These are phyloP conservation scores for Auricularia heimuer DNA, from an alignment of 768 basidiomycete species.

Conservation along the genomic window DNA sequence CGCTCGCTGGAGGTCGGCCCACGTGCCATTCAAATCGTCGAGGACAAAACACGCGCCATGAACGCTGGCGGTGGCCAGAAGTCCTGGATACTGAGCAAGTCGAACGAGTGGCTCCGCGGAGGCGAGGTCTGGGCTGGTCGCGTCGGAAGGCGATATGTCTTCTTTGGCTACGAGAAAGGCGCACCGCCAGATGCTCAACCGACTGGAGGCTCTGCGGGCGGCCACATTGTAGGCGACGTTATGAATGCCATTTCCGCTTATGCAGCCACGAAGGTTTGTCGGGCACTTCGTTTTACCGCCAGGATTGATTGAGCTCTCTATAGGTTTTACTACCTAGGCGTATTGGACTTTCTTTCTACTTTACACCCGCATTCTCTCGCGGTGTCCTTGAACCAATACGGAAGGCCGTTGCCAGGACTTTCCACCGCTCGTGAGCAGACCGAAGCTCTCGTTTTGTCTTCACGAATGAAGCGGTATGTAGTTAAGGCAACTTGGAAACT, in stretches of 20 bases:
- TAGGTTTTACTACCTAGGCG: constrained; percentile 69
- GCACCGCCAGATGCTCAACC: constrained; percentile 2
- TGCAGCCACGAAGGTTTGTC: constrained; percentile 54
- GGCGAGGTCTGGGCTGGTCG: constrained; percentile 62
- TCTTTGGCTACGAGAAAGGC: constrained; percentile 67
- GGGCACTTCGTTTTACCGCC: constrained; percentile 46
- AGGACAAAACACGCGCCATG: constrained; percentile 8
- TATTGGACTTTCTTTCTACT: constrained; percentile 60
- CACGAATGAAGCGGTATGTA: too few species aligned
- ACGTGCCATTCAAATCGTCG: constrained; percentile 38
- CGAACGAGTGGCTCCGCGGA: constrained; percentile 59
- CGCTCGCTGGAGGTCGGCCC: constrained; percentile 62
- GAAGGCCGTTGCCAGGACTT: background rate
- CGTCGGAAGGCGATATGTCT: constrained; percentile 67
- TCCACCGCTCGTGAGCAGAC: background rate
- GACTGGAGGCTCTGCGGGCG: constrained; percentile 18
- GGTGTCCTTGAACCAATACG: constrained; percentile 54
- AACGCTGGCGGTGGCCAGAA: background rate
- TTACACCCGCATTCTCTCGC: constrained; percentile 65
- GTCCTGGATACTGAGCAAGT: constrained; percentile 33
- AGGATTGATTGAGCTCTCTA: background rate
- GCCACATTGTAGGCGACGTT: constrained; percentile 58
- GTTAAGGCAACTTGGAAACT: too few species aligned
- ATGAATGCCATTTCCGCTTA: constrained; percentile 81
- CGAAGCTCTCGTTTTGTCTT: background rate